Base-by-base conservation (phyloP, 176 grass and related monocot species). In the Lolium multiflorum region DNA sequence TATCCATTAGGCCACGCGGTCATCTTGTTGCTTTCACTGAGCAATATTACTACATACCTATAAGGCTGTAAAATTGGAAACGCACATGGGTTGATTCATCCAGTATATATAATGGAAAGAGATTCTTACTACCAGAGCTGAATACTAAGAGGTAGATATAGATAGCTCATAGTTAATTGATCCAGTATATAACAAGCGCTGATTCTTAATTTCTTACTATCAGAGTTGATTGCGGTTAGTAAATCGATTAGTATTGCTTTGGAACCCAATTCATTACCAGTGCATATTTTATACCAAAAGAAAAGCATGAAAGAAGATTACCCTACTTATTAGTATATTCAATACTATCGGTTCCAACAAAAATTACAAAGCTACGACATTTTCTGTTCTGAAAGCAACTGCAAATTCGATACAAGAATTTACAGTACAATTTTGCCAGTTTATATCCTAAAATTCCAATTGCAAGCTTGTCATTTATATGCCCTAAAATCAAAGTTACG, bases 1-100 rank as follows among this genome's bases (percentile, higher is more conserved):
- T 98, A 95, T 98, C 93, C 96, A 98, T 98, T 94, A 98, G 93
- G 95, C 91, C 95, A 95, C 87, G 92, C 87, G 91, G 51, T 78
- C 75, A 21, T 37, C 39, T 41, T 41, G 39, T 28, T 28, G 28
- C 28, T 28, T 28, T 2, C 28, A 28, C 28, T 1, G 28, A 28
- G 28, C 2, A 28, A 2, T 28, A 28, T 28, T 1, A 28, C 28
- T 28, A 28, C 28, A 28, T 41, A 41, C 2, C 39, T 41, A 2
- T 41, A 41, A 41, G 5, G 3, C 39, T 41, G 3, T 41, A 41
- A 41, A 41, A 41, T 6, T 41, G 39, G 39, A 41, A 41, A 41
- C 39, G 39, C 39, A 41, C 39, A 41, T 41, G 39, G 28, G 1
- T 28, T 28, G 28, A 28, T 28, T 28, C 28, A 41, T 41, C 39